Conservation (phyloP, 1,139 yeast genomes). For the Pichia inconspicua region DNA sequence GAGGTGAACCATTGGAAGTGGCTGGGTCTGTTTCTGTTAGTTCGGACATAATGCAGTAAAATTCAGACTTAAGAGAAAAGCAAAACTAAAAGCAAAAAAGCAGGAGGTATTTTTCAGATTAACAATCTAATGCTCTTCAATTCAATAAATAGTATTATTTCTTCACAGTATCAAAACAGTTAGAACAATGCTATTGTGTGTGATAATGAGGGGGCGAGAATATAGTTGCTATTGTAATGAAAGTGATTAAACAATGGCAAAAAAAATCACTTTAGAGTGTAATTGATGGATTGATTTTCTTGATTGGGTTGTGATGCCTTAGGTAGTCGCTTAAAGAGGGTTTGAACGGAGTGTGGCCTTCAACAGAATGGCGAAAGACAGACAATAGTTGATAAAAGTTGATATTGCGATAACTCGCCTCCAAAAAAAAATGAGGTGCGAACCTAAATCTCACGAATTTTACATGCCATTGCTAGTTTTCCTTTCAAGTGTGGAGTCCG, state of each 20-base stretch:
- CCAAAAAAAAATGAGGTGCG: too few relatives aligned
- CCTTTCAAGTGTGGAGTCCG: not conserved
- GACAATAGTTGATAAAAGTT: not conserved
- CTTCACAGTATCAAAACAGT: not conserved
- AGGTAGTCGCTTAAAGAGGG: not conserved
- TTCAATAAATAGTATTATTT: not conserved
- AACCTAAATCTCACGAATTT: too few relatives aligned
- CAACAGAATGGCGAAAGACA: not conserved
- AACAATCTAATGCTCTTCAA: not conserved
- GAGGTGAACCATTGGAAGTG: not conserved
- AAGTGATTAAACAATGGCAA: too few relatives aligned
- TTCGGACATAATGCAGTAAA: slow-evolving; percentile 1
- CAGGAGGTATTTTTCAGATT: too few relatives aligned
- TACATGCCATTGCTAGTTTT: too few relatives aligned
- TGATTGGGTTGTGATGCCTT: not conserved
- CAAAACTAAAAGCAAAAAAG: not conserved
- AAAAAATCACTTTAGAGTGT: not conserved
- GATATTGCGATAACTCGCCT: not conserved
- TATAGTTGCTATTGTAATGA: too few relatives aligned
- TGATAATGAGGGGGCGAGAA: not conserved
- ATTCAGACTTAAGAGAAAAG: not conserved
- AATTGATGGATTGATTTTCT: not conserved
- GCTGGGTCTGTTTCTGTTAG: not conserved
- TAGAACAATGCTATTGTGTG: not conserved
- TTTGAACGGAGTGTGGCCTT: not conserved